Base-by-base conservation (phyloP, 177 flowering plant genomes). In the Vitis hybrid region DNA sequence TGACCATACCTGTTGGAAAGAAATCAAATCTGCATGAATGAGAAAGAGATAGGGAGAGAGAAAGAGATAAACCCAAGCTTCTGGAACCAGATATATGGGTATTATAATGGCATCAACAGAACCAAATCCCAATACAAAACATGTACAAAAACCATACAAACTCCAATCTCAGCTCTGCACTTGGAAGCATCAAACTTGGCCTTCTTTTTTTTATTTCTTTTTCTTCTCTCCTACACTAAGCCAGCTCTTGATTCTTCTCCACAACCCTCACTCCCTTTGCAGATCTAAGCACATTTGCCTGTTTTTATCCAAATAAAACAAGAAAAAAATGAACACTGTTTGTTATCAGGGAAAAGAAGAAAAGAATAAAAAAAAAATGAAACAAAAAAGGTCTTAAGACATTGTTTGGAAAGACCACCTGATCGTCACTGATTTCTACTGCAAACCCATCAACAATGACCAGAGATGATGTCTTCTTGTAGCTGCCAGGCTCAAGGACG, bases 211-310 rank as follows among this genome's bases (percentile, higher is more conserved):
- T 6, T 19, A 19, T 11, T 19, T 7, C 15, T 18, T 6, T 35
- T 60, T 60, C 32, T 27, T 35, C 35, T 14, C 27, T 5, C 46
- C 6, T 35, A 18, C 54, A 68, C 66, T 67, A 89, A 72, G 80
- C 79, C 70, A 89, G 70, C 74, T 88, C 94, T 75, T 83, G 91
- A 81, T 93, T 86, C 81, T 93, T 93, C 87, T 93, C 98, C 80
- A 93, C 98, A 65, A 89, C 61, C 72, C 98, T 86, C 66, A 91
- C 97, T 72, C 81, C 91, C 21, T 83, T 70, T 14, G 85, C 88
- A 85, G 91, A 87, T 91, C 97, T 88, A 69, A 93, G 94, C 80
- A 76, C 76, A 66, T 83, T 79, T n/a, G 97, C 98, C 97, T 93
- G 85, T 55, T 66, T 65, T 11, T 2, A 49, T 40, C 30, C 15